Evolutionary conservation across 768 basidiomycete species (phyloP).

Genomic region (Serendipita vermifera): DNA sequence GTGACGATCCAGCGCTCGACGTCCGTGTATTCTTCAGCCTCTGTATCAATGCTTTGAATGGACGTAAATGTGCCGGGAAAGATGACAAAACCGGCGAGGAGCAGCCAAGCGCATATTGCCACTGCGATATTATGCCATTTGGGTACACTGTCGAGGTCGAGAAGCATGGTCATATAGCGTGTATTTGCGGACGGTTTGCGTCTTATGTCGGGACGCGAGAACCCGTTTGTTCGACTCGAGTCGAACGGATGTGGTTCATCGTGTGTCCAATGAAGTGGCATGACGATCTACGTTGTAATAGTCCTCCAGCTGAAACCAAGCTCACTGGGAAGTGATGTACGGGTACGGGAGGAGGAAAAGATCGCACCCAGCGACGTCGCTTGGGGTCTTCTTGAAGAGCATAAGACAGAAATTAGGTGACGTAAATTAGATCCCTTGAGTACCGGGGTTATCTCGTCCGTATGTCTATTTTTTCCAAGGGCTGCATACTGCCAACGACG

Average conservation of each 20-base stretch:
- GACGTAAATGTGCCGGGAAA: conserved; percentile 51
- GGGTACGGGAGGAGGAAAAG: no score
- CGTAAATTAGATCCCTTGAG: no score
- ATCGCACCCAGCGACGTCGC: no score
- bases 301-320: no score
- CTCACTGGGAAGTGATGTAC: no score
- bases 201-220: not conserved
- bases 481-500: no score
- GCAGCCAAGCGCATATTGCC: conserved; percentile 49
- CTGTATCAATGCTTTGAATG: conserved; percentile 25
- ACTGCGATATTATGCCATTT: conserved; percentile 36
- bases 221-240: not conserved
- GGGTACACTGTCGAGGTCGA: conserved; percentile 46
- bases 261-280: not conserved
- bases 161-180: conserved; percentile 47
- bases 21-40: conserved; percentile 30
- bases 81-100: conserved; percentile 48
- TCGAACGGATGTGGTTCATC: not conserved
- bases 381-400: no score
- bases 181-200: conserved; percentile 24
- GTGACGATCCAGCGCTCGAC: not conserved
- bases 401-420: no score
- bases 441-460: no score
- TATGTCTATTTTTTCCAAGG: no score
- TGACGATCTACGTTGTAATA: no score